Conservation (phyloP, 2,329 filamentous ascomycete genomes). For the Microcera coccophila region DNA sequence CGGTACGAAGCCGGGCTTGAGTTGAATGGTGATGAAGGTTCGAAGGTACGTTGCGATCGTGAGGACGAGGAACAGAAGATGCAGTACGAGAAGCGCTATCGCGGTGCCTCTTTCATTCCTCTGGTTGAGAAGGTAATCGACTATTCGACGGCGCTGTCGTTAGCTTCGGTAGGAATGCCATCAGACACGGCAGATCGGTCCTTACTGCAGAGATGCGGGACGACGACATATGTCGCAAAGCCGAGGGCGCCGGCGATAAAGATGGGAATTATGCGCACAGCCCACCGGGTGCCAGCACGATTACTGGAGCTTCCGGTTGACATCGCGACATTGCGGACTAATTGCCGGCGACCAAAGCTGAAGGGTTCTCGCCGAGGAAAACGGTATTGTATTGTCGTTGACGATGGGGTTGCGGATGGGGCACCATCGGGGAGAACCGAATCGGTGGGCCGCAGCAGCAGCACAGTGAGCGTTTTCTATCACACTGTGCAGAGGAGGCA, state of each 20-base stretch:
- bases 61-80: conserved; percentile 66
- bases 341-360: too few species aligned
- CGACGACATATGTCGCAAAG: conserved; percentile 68
- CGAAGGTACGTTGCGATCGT: conserved; percentile 67
- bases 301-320: conserved; percentile 25
- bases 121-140: conserved; percentile 63
- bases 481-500: too few species aligned
- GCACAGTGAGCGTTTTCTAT: too few species aligned
- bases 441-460: too few species aligned
- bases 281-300: conserved; percentile 31
- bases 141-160: conserved; percentile 30
- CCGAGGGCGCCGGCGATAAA: conserved; percentile 62
- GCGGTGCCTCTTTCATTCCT: conserved; percentile 53
- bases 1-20: conserved; percentile 70
- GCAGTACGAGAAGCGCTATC: conserved; percentile 66
- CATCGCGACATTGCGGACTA: conserved; percentile 32
- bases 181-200: conserved; percentile 13
- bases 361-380: too few species aligned
- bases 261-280: conserved; percentile 60
- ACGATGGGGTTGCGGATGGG: too few species aligned
- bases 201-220: conserved; percentile 65
- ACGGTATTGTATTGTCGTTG: too few species aligned
- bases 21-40: conserved; percentile 62
- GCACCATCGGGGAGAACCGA: too few species aligned
- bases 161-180: conserved; percentile 1